A percentile compares a stretch with the other conserved stretches of the same genome.
phyloP scores from a whole-genome alignment of 179 eudicot species.

The Heliamphora pulchella region DNA sequence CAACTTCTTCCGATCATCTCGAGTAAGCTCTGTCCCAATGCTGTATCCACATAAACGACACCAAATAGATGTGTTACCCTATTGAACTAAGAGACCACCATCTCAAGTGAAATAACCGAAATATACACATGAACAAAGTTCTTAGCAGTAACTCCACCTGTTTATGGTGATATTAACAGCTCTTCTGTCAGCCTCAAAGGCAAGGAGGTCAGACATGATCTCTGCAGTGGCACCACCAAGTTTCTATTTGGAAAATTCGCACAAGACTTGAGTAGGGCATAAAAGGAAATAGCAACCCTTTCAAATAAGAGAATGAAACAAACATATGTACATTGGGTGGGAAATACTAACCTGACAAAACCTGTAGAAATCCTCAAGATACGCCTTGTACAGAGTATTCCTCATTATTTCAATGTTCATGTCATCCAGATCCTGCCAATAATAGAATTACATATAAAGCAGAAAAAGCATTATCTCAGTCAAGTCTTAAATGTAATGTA shows the following conservation, averaged over 20 bases:
- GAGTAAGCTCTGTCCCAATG: conserved; percentile 95
- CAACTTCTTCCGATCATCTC: conserved; percentile 88
- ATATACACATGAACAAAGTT: background rate
- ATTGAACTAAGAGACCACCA: conserved; percentile 9
- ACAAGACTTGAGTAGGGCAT: conserved; percentile 15
- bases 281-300: background rate
- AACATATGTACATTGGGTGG: background rate
- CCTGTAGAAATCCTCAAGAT: conserved; percentile 91
- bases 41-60: conserved; percentile 31
- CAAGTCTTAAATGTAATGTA: background rate
- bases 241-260: conserved; percentile 40
- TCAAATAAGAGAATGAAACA: background rate
- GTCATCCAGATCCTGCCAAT: conserved; percentile 85
- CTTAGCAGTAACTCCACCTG: conserved; percentile 38
- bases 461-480: background rate
- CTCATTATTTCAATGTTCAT: conserved; percentile 99
- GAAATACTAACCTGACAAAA: conserved; percentile 64
- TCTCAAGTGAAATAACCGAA: background rate
- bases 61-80: background rate
- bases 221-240: conserved; percentile 98
- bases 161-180: conserved; percentile 95
- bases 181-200: conserved; percentile 98
- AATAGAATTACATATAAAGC: background rate
- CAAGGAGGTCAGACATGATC: conserved; percentile 93
- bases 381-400: conserved; percentile 94